Evolutionary conservation across 1,139 yeast genomes (phyloP).

Genomic region (Taphrina populina): DNA sequence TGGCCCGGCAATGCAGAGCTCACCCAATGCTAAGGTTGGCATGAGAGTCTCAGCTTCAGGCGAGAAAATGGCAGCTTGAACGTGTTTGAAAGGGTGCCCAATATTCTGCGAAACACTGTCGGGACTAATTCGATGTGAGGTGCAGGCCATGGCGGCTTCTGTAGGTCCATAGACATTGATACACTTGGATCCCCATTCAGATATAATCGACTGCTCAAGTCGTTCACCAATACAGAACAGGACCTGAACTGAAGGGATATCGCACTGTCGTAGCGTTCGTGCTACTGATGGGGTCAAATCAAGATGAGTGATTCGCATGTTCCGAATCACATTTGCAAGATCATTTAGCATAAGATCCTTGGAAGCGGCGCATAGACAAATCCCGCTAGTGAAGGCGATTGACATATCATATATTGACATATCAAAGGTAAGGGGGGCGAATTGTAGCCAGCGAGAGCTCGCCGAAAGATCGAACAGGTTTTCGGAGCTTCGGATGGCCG

Average conservation of each 20-base stretch:
- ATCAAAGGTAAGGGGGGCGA: constrained; percentile 39
- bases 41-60: constrained; percentile 12
- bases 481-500: constrained; percentile 36
- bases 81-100: constrained; percentile 39
- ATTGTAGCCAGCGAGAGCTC: constrained; percentile 36
- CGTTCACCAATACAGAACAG: constrained; percentile 41
- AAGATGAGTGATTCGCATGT: constrained; percentile 36
- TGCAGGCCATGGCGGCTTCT: constrained; percentile 41
- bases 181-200: constrained; percentile 39
- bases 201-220: constrained; percentile 35
- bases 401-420: constrained; percentile 40
- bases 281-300: constrained; percentile 42
- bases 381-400: constrained; percentile 39
- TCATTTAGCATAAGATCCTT: constrained; percentile 36
- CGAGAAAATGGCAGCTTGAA: constrained; percentile 36
- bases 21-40: constrained; percentile 40
- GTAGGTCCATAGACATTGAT: constrained; percentile 41
- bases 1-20: constrained; percentile 42
- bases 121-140: constrained; percentile 28
- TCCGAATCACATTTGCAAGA: constrained; percentile 36
- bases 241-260: constrained; percentile 38
- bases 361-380: constrained; percentile 38
- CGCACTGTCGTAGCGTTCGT: constrained; percentile 27
- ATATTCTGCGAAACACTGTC: constrained; percentile 35
- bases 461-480: constrained; percentile 24